Evolutionary conservation across 2,329 filamentous ascomycete genomes (phyloP).

Genomic region (Colletotrichum sp.): DNA sequence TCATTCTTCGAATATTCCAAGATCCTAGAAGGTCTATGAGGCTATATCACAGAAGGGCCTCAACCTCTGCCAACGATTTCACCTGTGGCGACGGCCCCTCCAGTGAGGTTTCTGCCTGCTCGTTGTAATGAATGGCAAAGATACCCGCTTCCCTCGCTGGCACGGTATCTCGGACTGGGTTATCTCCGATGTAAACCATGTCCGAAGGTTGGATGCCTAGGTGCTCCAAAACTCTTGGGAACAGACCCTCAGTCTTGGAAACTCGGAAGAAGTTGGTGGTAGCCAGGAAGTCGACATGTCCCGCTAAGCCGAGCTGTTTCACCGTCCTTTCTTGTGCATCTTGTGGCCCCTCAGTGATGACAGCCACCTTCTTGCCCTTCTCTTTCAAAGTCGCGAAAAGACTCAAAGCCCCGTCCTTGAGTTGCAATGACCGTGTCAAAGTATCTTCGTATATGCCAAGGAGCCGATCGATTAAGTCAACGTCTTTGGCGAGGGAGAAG

Average conservation of each 20-base stretch:
- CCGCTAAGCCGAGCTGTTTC: conserved; percentile 29
- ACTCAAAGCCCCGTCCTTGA: conserved; percentile 39
- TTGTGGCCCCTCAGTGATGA: conserved; percentile 52
- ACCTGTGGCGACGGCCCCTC: conserved; percentile 11
- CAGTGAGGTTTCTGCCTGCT: conserved; percentile 17
- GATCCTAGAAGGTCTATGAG: not conserved
- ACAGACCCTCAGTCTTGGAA: conserved; percentile 31
- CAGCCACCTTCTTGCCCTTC: conserved; percentile 40
- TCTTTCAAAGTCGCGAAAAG: conserved; percentile 37
- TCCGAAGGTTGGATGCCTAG: conserved; percentile 27
- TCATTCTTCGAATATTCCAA: not conserved
- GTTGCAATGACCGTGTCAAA: conserved; percentile 30
- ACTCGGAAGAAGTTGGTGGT: conserved; percentile 34
- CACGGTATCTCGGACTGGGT: conserved; percentile 29
- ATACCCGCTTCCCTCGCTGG: conserved; percentile 31
- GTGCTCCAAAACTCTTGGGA: conserved; percentile 28
- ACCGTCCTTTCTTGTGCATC: conserved; percentile 52
- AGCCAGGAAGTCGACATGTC: conserved; percentile 32
- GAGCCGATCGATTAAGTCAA: conserved; percentile 25
- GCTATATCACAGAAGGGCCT: conserved; percentile 9
- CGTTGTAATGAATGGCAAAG: conserved; percentile 30
- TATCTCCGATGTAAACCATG: conserved; percentile 35
- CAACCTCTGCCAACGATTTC: conserved; percentile 20
- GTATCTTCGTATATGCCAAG: conserved; percentile 32
- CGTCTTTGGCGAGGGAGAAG: conserved; percentile 24